phyloP scores from a whole-genome alignment of 116 monocot species.

The Zostera marina region DNA sequence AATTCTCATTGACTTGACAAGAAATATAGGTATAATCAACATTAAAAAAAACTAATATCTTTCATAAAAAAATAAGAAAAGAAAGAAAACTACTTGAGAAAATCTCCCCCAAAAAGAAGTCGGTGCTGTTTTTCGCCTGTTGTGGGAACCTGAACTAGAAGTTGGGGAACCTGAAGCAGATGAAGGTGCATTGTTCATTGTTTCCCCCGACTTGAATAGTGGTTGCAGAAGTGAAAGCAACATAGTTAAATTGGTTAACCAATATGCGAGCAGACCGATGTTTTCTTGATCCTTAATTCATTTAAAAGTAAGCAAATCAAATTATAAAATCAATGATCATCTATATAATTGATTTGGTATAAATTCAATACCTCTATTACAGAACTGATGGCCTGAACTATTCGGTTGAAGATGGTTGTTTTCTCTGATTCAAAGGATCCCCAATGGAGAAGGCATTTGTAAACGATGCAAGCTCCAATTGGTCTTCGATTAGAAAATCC shows the following conservation, averaged over 20 bases:
- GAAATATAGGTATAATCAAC: not conserved
- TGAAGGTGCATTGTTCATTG: not conserved
- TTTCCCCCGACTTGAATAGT: slow-evolving; percentile 43
- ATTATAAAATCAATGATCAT: too few relatives aligned
- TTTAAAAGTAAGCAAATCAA: not conserved
- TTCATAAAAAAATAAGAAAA: not conserved
- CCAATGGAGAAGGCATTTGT: slow-evolving; percentile 94
- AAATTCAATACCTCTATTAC: slow-evolving; percentile 45
- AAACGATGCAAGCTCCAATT: slow-evolving; percentile 81
- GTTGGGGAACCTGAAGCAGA: too few relatives aligned
- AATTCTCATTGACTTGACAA: slow-evolving; percentile 18
- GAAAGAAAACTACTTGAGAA: slow-evolving; percentile 27
- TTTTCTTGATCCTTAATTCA: slow-evolving; percentile 19
- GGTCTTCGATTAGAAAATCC: slow-evolving; percentile 75
- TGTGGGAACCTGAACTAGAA: slow-evolving; percentile 11
- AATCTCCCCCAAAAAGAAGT: slow-evolving; percentile 46
- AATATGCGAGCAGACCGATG: slow-evolving; percentile 36
- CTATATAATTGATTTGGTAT: too few relatives aligned
- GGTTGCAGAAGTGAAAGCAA: slow-evolving; percentile 43
- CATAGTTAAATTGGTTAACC: slow-evolving; percentile 60
- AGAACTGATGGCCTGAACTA: slow-evolving; percentile 73
- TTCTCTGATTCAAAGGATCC: slow-evolving; percentile 92
- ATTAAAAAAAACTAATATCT: not conserved
- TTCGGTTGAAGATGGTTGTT: slow-evolving; percentile 67
- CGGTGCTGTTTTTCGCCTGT: slow-evolving; percentile 16